A percentile compares a stretch with the other conserved stretches of the same genome.
Evolutionary conservation across 306 rosid genomes (phyloP).

Genomic region (Rosa persica): DNA sequence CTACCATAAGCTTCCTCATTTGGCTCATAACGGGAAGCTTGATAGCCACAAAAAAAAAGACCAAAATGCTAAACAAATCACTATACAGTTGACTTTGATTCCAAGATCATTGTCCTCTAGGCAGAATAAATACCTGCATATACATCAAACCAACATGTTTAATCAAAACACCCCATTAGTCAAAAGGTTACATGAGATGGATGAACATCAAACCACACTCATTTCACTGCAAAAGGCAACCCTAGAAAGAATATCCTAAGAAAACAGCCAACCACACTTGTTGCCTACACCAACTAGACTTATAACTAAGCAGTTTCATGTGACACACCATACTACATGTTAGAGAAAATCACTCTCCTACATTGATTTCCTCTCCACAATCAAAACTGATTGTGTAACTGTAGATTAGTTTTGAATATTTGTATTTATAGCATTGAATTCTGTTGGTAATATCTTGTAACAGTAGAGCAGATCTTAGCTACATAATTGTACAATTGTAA

Average conservation of each 20-base stretch:
- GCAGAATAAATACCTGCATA: background rate
- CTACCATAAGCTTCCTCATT: background rate
- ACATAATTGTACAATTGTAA: too few species aligned
- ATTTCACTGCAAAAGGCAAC: background rate
- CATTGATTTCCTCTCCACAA: too few species aligned
- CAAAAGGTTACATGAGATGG: background rate
- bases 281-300: background rate
- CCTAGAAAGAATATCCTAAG: background rate
- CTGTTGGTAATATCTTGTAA: too few species aligned
- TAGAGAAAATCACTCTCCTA: too few species aligned
- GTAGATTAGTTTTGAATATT: too few species aligned
- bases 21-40: background rate
- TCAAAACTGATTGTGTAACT: too few species aligned
- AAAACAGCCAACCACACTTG: background rate
- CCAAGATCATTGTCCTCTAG: background rate
- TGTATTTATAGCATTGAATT: too few species aligned
- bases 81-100: background rate
- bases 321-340: background rate
- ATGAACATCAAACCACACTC: background rate
- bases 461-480: too few species aligned
- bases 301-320: background rate
- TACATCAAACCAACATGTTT: background rate
- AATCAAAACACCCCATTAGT: background rate
- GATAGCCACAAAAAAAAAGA: background rate
- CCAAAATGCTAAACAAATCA: background rate